Evolutionary conservation across 2,329 filamentous ascomycete species (phyloP).

Genomic region (Aplosporella prunicola): DNA sequence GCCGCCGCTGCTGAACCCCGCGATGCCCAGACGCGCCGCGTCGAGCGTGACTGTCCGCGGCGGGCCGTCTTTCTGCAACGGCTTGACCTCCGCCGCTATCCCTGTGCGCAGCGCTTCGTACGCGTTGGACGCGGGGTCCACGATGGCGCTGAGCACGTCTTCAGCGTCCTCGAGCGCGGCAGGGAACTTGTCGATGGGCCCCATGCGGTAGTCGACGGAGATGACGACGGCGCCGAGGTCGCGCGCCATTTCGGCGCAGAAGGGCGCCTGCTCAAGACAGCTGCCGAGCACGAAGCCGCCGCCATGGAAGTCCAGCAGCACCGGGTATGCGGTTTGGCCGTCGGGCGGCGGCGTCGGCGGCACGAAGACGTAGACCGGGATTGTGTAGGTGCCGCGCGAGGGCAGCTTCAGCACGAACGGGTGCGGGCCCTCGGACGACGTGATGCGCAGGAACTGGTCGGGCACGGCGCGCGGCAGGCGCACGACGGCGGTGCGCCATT

Average conservation of each 20-base stretch:
- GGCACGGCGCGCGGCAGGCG: slow-evolving; percentile 30
- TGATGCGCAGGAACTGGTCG: slow-evolving; percentile 27
- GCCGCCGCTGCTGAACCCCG: slow-evolving; percentile 38
- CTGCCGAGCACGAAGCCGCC: slow-evolving; percentile 36
- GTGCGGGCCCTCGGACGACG: slow-evolving; percentile 32
- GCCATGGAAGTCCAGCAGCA: slow-evolving; percentile 36
- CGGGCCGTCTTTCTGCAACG: slow-evolving; percentile 12
- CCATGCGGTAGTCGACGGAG: slow-evolving; percentile 40
- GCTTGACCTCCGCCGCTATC: slow-evolving; percentile 14
- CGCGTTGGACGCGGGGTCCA: slow-evolving; percentile 22
- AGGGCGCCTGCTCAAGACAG: slow-evolving; percentile 37
- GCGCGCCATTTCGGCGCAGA: slow-evolving; percentile 37
- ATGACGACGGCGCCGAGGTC: slow-evolving; percentile 35
- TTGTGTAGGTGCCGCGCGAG: slow-evolving; percentile 27
- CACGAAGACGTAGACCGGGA: slow-evolving; percentile 34
- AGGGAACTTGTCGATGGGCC: slow-evolving; percentile 38
- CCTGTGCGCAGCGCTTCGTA: background rate
- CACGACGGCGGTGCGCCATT: slow-evolving; percentile 30
- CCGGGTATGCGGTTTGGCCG: slow-evolving; percentile 27
- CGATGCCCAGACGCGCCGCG: slow-evolving; percentile 30
- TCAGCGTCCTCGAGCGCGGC: slow-evolving; percentile 40
- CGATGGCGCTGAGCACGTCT: slow-evolving; percentile 35
- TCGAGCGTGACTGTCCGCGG: slow-evolving; percentile 28
- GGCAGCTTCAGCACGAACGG: slow-evolving; percentile 33
- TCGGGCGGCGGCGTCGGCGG: slow-evolving; percentile 22